These are phyloP conservation scores for Auriculariales sp. DNA, from an alignment of 768 basidiomycete species.

Conservation along the genomic window DNA sequence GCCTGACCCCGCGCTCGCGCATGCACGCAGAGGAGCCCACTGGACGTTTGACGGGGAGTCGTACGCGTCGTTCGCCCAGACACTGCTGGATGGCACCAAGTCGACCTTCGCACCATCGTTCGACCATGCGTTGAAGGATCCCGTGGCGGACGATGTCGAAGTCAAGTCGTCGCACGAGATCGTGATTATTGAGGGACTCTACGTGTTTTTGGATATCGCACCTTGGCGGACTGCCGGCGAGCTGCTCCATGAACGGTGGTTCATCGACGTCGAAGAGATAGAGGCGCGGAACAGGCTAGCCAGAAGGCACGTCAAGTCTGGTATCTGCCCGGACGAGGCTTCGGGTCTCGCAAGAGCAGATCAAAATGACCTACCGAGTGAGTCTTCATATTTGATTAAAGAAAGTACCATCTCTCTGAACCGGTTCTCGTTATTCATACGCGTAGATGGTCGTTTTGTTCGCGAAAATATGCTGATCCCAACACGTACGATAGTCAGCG, in stretches of 20 bases:
- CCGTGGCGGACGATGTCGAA: constrained; percentile 39
- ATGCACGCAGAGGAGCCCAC: constrained; percentile 68
- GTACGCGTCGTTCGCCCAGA: constrained; percentile 53
- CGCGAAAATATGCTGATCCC: neutral
- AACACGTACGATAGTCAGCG: neutral
- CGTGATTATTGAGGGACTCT: constrained; percentile 82
- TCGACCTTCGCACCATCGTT: constrained; percentile 56
- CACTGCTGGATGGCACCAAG: constrained; percentile 25
- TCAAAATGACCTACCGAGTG: constrained; percentile 67
- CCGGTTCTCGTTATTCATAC: too few relatives aligned
- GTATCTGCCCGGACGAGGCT: constrained; percentile 48
- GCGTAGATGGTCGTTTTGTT: neutral
- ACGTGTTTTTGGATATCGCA: constrained; percentile 55
- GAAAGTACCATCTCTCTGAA: too few relatives aligned
- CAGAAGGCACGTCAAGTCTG: constrained; percentile 61
- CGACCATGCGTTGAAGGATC: constrained; percentile 80
- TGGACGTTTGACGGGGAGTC: constrained; percentile 80
- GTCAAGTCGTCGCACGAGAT: constrained; percentile 57
- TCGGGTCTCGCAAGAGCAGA: constrained; percentile 60
- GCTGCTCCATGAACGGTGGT: constrained; percentile 67
- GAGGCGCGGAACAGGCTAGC: constrained; percentile 33
- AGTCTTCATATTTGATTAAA: neutral
- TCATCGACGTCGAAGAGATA: constrained; percentile 42
- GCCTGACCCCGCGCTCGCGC: constrained; percentile 62
- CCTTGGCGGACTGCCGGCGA: constrained; percentile 58